These are phyloP conservation scores for Priceomyces castillae DNA, from an alignment of 805 yeast genomes.

Conservation along the genomic window DNA sequence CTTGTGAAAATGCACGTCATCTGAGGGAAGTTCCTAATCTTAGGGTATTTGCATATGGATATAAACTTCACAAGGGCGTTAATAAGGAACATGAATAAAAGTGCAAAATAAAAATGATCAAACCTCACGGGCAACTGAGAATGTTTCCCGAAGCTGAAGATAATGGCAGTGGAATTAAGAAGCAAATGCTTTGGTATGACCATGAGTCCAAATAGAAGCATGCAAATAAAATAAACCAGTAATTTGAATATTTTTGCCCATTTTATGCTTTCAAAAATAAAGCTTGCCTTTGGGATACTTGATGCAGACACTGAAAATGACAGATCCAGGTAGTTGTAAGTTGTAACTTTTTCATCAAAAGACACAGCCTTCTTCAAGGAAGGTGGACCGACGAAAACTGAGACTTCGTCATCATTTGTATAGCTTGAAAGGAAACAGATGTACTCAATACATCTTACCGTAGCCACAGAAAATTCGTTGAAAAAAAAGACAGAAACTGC, in stretches of 20 bases:
- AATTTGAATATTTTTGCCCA: not conserved
- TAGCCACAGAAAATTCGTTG: conserved; percentile 12
- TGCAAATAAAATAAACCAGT: not conserved
- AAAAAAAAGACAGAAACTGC: conserved; percentile 12
- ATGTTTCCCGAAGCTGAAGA: conserved; percentile 5
- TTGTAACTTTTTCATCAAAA: conserved; percentile 16
- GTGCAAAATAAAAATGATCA: conserved; percentile 25
- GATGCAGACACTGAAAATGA: conserved; percentile 4
- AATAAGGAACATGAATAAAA: conserved; percentile 12
- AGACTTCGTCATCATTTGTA: not conserved
- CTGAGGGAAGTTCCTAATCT: conserved; percentile 14
- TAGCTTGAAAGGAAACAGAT: conserved; percentile 8
- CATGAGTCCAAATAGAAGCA: not conserved
- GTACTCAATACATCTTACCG: conserved; percentile 15
- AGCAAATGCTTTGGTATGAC: conserved; percentile 14
- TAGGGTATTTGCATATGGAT: conserved; percentile 13
- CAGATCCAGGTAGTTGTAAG: conserved; percentile 12
- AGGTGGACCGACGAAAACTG: not conserved
- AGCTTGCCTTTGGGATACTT: not conserved
- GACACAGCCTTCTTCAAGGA: conserved; percentile 15
- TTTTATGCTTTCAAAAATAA: not conserved
- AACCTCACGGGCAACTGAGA: conserved; percentile 14
- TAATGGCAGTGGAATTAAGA: conserved; percentile 20
- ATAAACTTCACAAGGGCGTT: conserved; percentile 12
- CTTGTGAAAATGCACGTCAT: conserved; percentile 14